Evolutionary conservation across 1,139 yeast genomes (phyloP).

Genomic region (Blastobotrys proliferans): DNA sequence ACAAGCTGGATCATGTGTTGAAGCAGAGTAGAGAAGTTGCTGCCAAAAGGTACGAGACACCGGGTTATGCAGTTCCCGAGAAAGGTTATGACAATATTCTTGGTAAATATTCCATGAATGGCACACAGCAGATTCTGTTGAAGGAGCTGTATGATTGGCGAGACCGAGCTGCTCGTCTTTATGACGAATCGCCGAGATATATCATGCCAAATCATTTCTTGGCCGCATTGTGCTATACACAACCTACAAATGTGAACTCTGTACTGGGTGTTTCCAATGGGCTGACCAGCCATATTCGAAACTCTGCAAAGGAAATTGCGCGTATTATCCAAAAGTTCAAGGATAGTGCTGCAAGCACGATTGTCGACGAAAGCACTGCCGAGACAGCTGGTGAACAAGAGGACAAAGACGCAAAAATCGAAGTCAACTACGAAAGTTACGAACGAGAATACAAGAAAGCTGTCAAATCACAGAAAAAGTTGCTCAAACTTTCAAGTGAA

Average conservation of each 20-base stretch:
- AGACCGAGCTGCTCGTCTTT: constrained; percentile 63
- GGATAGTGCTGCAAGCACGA: constrained; percentile 12
- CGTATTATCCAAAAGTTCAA: constrained; percentile 40
- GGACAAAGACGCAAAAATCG: constrained; percentile 19
- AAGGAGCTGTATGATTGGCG: constrained; percentile 76
- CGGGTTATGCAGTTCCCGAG: constrained; percentile 30
- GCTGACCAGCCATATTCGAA: constrained; percentile 55
- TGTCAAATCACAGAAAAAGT: constrained; percentile 18
- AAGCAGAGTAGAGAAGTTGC: constrained; percentile 80
- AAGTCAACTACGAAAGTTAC: constrained; percentile 23
- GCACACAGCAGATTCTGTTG: constrained; percentile 52
- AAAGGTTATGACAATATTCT: constrained; percentile 41
- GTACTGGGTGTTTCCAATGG: constrained; percentile 50
- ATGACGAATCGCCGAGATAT: constrained; percentile 81
- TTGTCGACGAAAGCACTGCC: background rate
- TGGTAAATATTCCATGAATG: constrained; percentile 61
- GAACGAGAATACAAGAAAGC: constrained; percentile 19
- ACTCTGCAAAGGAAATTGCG: constrained; percentile 55
- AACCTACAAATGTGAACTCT: constrained; percentile 57
- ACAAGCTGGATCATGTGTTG: constrained; percentile 59
- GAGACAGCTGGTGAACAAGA: background rate
- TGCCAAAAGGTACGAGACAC: constrained; percentile 65
- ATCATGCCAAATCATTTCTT: constrained; percentile 80
- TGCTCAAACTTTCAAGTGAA: too few relatives aligned
- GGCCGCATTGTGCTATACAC: constrained; percentile 53